Conservation (phyloP, 495 filamentous ascomycete species). For the Lichina pygmaea region DNA sequence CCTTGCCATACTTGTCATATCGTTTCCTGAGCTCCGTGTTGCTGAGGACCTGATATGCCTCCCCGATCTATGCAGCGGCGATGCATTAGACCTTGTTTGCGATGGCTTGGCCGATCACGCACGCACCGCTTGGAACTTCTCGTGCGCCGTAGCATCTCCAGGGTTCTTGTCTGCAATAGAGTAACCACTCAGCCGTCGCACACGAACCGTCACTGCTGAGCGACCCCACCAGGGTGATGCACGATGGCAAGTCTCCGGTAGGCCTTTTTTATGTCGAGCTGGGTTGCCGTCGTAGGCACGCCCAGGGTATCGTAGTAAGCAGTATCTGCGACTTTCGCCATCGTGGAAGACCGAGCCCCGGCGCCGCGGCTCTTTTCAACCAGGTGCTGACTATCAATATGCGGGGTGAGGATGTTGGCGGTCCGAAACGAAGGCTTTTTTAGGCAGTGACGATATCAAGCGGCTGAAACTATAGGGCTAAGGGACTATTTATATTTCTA, state of each 20-base stretch:
- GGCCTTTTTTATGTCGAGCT: slow-evolving; percentile 98
- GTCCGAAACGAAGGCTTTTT: no score
- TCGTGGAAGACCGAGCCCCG: not conserved
- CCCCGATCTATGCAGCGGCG: slow-evolving; percentile 35
- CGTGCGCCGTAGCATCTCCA: slow-evolving; percentile 79
- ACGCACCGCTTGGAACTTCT: slow-evolving; percentile 61
- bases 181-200: not conserved
- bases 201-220: not conserved
- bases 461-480: no score
- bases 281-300: slow-evolving; percentile 67
- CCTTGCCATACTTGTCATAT: slow-evolving; percentile 95
- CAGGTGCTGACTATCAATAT: no score
- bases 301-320: slow-evolving; percentile 56
- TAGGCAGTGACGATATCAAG: no score
- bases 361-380: no score
- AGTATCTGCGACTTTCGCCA: slow-evolving; percentile 4
- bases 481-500: no score
- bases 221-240: slow-evolving; percentile 32
- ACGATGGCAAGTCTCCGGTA: slow-evolving; percentile 85
- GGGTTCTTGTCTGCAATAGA: slow-evolving; percentile 69
- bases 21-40: slow-evolving; percentile 59
- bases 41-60: slow-evolving; percentile 93
- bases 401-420: no score
- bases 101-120: not conserved
- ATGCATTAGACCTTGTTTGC: not conserved